These are phyloP conservation scores for Geopyxis carbonaria DNA, from an alignment of 495 filamentous ascomycete genomes.

Conservation along the genomic window DNA sequence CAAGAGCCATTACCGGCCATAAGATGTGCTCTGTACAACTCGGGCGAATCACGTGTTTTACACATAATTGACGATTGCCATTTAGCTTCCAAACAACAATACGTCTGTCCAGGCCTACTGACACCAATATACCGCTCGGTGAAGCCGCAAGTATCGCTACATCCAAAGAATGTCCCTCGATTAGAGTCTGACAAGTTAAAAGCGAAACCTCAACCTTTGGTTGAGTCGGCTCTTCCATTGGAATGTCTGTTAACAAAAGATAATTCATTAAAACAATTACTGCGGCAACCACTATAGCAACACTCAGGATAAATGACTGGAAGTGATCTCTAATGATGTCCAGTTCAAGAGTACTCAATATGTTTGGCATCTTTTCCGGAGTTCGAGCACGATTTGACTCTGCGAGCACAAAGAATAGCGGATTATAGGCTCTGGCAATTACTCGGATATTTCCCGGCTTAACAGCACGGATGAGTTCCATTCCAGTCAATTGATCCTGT, in stretches of 20 bases:
- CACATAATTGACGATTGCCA: conserved; percentile 12
- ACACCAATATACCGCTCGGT: conserved; percentile 42
- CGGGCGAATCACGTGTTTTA: conserved; percentile 21
- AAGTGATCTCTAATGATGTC: conserved; percentile 42
- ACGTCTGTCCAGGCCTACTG: conserved; percentile 45
- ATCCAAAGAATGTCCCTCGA: conserved; percentile 43
- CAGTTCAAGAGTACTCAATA: conserved; percentile 28
- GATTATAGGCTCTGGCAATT: conserved; percentile 49
- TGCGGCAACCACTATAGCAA: conserved; percentile 37
- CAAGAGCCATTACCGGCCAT: conserved; percentile 39
- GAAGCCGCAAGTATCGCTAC: conserved; percentile 42
- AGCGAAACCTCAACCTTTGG: conserved; percentile 32
- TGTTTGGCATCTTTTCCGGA: conserved; percentile 13
- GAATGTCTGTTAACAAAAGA: conserved; percentile 37
- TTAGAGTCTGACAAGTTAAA: conserved; percentile 42
- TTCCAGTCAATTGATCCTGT: conserved; percentile 56
- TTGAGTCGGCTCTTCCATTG: conserved; percentile 22
- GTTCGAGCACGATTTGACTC: conserved; percentile 39
- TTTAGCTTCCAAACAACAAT: conserved; percentile 44
- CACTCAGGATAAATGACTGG: conserved; percentile 35
- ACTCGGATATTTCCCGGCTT: conserved; percentile 49
- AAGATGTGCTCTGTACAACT: conserved; percentile 23
- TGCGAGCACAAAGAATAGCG: conserved; percentile 47
- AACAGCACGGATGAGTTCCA: conserved; percentile 49
- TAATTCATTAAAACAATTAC: conserved; percentile 50